Base-by-base conservation (phyloP, 345 rosid species). In the Dipteronia sinensis region DNA sequence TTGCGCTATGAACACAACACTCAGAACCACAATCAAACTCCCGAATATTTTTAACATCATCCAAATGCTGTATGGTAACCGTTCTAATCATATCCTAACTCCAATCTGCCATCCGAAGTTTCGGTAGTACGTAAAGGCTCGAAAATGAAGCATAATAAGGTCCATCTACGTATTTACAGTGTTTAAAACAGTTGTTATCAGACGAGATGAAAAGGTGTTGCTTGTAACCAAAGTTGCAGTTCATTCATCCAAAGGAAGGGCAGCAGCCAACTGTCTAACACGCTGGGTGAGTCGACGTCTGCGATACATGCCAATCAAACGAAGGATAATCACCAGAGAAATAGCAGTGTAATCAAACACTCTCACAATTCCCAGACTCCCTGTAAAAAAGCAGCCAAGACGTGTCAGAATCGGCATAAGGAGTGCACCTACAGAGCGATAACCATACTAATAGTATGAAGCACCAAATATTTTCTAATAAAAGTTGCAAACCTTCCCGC, bases 321-420 rank as follows among this genome's bases (percentile, higher is more conserved):
- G 93, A 42, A 94, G 90, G 76, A 87, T 78, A 66, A 92, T 31
- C 34, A 90, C 86, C 77, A 89, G 78, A 29, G 80, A 71, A 12
- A 92, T 80, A 13, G 95, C 95, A 40, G 77, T 66, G 49, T 82
- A 89, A 78, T 94, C 94, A 51, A 94, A 90, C 77, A 89, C 73
- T n/a, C 87, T 79, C 61, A 85, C 83, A 65, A 89, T 79, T 75
- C 90, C 89, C 65, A 89, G n/a, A 7, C 89, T 82, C 27, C 95
- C 94, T 91, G 88, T 40, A 46, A 10, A 56, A 74, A 44, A 80
- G 27, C 55, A 72, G 69, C 77, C 47, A 29, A 22, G 27, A 55
- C 68, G 38, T 10, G 38, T 72, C 58, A 74, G 62, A 31, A 73
- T 7, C 63, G 44, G 71, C 25, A 3, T 1, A 42, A 56, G 20